phyloP scores from a whole-genome alignment of 768 basidiomycete species.

The Mycena amicta region DNA sequence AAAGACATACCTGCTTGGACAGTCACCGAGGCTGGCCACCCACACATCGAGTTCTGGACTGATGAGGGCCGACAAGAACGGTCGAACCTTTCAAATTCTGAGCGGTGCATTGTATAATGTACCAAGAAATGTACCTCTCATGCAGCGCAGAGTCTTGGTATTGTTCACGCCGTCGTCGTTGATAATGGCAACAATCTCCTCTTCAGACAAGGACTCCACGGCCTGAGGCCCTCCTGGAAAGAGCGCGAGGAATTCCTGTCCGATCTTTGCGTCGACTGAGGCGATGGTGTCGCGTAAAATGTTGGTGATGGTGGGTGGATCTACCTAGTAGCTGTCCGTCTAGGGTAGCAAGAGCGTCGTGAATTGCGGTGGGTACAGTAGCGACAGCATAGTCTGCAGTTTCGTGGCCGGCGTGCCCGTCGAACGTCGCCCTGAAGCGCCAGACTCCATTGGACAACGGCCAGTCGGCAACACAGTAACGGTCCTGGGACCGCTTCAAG shows the following conservation, averaged over 20 bases:
- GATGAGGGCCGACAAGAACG: constrained; percentile 47
- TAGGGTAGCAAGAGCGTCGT: constrained; percentile 27
- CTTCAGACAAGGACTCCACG: constrained; percentile 37
- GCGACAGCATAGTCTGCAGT: constrained; percentile 43
- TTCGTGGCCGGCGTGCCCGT: constrained; percentile 55
- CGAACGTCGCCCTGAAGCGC: constrained; percentile 50
- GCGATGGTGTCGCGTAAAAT: constrained; percentile 39
- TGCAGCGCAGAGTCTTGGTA: constrained; percentile 43
- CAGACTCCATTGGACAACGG: constrained; percentile 39
- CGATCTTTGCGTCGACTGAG: constrained; percentile 41
- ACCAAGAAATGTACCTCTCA: constrained; percentile 34
- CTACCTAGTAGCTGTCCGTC: background rate
- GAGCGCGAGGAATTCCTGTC: constrained; percentile 38
- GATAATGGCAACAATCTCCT: constrained; percentile 41
- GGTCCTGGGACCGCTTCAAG: constrained; percentile 46
- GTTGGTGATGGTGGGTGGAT: constrained; percentile 29
- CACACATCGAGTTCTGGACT: constrained; percentile 50
- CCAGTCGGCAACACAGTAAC: constrained; percentile 46
- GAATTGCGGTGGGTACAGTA: constrained; percentile 35
- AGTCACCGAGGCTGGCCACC: constrained; percentile 62
- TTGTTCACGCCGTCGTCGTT: constrained; percentile 42
- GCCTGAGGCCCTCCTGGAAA: constrained; percentile 41
- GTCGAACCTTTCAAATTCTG: constrained; percentile 37
- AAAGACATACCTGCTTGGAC: constrained; percentile 47
- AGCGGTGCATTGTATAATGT: background rate